These are phyloP conservation scores for Tylopilus intermedius DNA, from an alignment of 768 basidiomycete genomes.

Conservation along the genomic window DNA sequence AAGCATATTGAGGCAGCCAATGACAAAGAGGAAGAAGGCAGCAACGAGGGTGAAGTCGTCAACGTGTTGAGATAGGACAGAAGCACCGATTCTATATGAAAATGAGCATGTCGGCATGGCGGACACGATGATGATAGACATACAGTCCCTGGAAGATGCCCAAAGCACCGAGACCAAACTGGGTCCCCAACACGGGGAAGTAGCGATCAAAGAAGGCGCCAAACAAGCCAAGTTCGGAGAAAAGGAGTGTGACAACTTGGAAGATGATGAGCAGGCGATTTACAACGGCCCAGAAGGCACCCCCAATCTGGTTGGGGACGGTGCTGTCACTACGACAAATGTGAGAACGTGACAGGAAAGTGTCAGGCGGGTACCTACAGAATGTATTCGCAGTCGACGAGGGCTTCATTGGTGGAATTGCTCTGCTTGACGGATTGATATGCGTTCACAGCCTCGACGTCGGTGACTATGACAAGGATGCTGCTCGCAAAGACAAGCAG, in stretches of 20 bases:
- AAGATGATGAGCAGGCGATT: constrained; percentile 84
- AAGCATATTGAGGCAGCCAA: constrained; percentile 86
- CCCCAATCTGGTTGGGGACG: constrained; percentile 87
- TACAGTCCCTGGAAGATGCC: constrained; percentile 85
- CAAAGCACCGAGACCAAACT: constrained; percentile 82
- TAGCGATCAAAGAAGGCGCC: constrained; percentile 71
- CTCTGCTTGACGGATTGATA: constrained; percentile 44
- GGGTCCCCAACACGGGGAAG: constrained; percentile 81
- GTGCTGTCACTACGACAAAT: constrained; percentile 53
- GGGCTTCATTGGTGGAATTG: constrained; percentile 26
- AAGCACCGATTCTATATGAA: constrained; percentile 54
- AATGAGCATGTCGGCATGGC: constrained; percentile 4
- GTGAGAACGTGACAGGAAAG: constrained; percentile 17
- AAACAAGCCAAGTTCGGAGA: constrained; percentile 84
- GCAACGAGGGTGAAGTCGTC: constrained; percentile 86
- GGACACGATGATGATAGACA: constrained; percentile 26
- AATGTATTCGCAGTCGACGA: constrained; percentile 71
- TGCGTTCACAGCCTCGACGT: constrained; percentile 69
- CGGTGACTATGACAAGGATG: constrained; percentile 66
- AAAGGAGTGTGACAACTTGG: constrained; percentile 71
- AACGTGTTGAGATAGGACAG: constrained; percentile 73
- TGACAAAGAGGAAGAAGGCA: constrained; percentile 85
- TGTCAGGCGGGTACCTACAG: constrained; percentile 41
- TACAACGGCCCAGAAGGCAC: constrained; percentile 87
- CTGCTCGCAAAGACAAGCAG: constrained; percentile 78